These are phyloP conservation scores for Asterochloris sp. DNA, from an alignment of 139 green algal genomes.

Conservation along the genomic window DNA sequence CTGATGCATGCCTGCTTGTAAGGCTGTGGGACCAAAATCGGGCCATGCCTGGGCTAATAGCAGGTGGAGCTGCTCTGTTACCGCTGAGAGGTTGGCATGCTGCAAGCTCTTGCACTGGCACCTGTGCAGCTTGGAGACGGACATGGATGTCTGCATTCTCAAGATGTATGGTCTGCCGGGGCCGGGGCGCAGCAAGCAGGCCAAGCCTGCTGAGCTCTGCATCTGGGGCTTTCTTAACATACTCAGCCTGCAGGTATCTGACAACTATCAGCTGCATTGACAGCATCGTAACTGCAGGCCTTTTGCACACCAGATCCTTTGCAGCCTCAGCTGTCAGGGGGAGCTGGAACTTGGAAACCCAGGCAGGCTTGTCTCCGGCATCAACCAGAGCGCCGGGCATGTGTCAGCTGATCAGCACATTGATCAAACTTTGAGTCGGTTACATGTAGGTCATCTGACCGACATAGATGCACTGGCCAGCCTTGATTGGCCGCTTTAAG, in stretches of 20 bases:
- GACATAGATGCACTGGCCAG: too few relatives aligned
- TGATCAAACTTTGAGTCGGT: too few relatives aligned
- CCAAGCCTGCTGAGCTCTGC: background rate
- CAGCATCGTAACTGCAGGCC: too few relatives aligned
- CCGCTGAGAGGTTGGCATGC: background rate
- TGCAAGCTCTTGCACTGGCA: background rate
- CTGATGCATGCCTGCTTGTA: background rate
- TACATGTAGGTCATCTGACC: too few relatives aligned
- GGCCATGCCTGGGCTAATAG: background rate
- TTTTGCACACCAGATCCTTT: too few relatives aligned
- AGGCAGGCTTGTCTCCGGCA: too few relatives aligned
- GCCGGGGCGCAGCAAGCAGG: background rate
- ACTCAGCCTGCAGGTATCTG: background rate
- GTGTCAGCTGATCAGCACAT: too few relatives aligned
- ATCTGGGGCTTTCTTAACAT: constrained; percentile 5
- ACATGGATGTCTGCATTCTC: background rate
- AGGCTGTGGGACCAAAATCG: background rate
- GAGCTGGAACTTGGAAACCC: too few relatives aligned
- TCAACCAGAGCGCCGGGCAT: too few relatives aligned
- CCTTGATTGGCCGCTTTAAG: too few relatives aligned
- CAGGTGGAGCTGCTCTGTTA: background rate
- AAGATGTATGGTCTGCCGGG: background rate
- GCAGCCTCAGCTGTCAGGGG: too few relatives aligned
- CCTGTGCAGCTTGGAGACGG: background rate
- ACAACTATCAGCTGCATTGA: too few relatives aligned